Percentiles rank a stretch among this genome's conserved stretches.
Conservation (phyloP, 2,329 filamentous ascomycete genomes). For the Aspergillus transmontanensis region DNA sequence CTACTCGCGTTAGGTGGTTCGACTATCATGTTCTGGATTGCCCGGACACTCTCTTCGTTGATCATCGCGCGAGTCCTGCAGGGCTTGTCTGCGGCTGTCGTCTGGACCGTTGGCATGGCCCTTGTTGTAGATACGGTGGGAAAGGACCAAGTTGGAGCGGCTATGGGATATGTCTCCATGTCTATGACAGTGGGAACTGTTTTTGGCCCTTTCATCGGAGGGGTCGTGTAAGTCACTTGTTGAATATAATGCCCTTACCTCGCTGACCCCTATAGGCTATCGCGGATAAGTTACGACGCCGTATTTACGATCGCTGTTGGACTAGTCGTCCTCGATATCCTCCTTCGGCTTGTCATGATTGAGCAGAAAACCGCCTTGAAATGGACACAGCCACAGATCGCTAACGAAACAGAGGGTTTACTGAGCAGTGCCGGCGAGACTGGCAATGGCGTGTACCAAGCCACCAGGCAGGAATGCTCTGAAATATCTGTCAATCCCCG, state of each 20-base stretch:
- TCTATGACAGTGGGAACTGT: slow-evolving; percentile 62
- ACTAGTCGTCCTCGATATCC: slow-evolving; percentile 59
- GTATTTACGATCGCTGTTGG: slow-evolving; percentile 43
- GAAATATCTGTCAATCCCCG: neutral
- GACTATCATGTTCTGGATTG: slow-evolving; percentile 58
- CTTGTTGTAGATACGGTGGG: slow-evolving; percentile 63
- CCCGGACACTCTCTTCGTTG: slow-evolving; percentile 50
- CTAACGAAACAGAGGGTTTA: slow-evolving; percentile 14
- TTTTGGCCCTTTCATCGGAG: slow-evolving; percentile 60
- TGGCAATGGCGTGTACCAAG: neutral
- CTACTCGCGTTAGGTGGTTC: slow-evolving; percentile 55
- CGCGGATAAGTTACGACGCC: slow-evolving; percentile 31
- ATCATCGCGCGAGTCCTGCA: slow-evolving; percentile 58
- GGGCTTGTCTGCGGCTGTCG: slow-evolving; percentile 59
- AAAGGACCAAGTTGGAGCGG: slow-evolving; percentile 59
- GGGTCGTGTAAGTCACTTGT: slow-evolving; percentile 52
- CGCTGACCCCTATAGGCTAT: slow-evolving; percentile 20
- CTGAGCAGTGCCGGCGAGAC: neutral
- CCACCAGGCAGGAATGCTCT: neutral
- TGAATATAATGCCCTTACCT: neutral
- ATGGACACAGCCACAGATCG: slow-evolving; percentile 13
- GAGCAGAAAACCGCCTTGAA: slow-evolving; percentile 41
- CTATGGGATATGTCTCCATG: slow-evolving; percentile 55
- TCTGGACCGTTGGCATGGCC: slow-evolving; percentile 64
- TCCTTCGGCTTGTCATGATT: slow-evolving; percentile 62